These are phyloP conservation scores for Xerocomus nothofagi DNA, from an alignment of 1,284 basidiomycete species.

Conservation along the genomic window DNA sequence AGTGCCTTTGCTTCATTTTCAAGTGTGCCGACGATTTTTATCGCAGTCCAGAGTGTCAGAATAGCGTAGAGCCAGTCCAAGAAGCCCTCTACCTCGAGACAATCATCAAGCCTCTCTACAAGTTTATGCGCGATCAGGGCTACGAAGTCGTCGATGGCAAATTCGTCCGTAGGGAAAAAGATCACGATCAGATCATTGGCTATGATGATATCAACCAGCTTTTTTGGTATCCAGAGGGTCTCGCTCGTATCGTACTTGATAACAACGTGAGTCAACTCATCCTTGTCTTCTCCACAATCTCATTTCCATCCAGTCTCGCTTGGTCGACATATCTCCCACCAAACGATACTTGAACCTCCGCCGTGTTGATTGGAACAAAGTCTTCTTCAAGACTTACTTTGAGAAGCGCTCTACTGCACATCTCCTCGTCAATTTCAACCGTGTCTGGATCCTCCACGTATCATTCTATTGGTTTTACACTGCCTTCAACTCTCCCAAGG, in stretches of 20 bases:
- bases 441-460: constrained; percentile 93
- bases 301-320: constrained; percentile 61
- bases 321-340: constrained; percentile 86
- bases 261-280: constrained; percentile 67
- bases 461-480: constrained; percentile 94
- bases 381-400: constrained; percentile 97
- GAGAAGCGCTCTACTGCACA: constrained; percentile 93
- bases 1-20: constrained; percentile 99
- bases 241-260: constrained; percentile 86
- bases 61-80: constrained; percentile 88
- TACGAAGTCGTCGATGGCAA: constrained; percentile 97
- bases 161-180: constrained; percentile 91
- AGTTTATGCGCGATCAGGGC: constrained; percentile 96
- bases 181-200: constrained; percentile 95
- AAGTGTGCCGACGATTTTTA: constrained; percentile 99
- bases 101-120: constrained; percentile 93
- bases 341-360: constrained; percentile 92
- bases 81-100: constrained; percentile 93
- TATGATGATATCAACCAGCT: constrained; percentile 99
- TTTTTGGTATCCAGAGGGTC: constrained; percentile 99
- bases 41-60: constrained; percentile 97
- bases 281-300: neutral
- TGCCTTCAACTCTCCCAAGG: constrained; percentile 92
- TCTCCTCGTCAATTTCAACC: constrained; percentile 95
- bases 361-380: constrained; percentile 86